Percentiles rank a stretch among this genome's conserved stretches.
phyloP scores from a whole-genome alignment of 768 basidiomycete species.

The Trametes sanguinea region DNA sequence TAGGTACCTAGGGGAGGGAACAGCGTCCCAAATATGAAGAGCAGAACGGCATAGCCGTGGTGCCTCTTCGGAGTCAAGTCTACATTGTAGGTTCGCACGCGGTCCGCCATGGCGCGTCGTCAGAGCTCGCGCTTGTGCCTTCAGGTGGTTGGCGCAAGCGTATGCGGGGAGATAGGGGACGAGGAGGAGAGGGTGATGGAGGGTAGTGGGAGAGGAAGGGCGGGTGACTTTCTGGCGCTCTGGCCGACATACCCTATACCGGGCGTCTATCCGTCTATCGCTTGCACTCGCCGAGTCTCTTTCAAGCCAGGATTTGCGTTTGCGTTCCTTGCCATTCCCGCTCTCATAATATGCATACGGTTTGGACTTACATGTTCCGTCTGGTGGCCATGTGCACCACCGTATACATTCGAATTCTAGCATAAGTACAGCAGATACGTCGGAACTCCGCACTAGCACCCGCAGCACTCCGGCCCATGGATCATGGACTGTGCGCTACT shows the following conservation, averaged over 20 bases:
- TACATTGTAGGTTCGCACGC: constrained; percentile 43
- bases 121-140: not conserved
- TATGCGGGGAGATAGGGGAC: not conserved
- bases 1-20: constrained; percentile 83
- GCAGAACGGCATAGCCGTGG: constrained; percentile 78
- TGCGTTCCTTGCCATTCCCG: too few relatives aligned
- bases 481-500: too few relatives aligned
- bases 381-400: too few relatives aligned
- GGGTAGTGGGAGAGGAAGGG: constrained; percentile 1
- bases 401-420: too few relatives aligned
- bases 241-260: not conserved
- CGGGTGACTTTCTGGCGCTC: not conserved
- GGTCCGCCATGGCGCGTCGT: constrained; percentile 12
- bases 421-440: too few relatives aligned
- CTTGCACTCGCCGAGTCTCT: too few relatives aligned
- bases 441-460: too few relatives aligned
- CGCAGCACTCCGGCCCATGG: too few relatives aligned
- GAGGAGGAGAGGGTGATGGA: not conserved
- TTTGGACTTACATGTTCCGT: too few relatives aligned
- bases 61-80: constrained; percentile 68
- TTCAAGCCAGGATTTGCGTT: too few relatives aligned
- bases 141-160: not conserved
- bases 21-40: constrained; percentile 88
- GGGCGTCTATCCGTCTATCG: constrained; percentile 8
- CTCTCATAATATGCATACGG: too few relatives aligned